Conservation (phyloP, 768 basidiomycete genomes). For the Russula compacta region DNA sequence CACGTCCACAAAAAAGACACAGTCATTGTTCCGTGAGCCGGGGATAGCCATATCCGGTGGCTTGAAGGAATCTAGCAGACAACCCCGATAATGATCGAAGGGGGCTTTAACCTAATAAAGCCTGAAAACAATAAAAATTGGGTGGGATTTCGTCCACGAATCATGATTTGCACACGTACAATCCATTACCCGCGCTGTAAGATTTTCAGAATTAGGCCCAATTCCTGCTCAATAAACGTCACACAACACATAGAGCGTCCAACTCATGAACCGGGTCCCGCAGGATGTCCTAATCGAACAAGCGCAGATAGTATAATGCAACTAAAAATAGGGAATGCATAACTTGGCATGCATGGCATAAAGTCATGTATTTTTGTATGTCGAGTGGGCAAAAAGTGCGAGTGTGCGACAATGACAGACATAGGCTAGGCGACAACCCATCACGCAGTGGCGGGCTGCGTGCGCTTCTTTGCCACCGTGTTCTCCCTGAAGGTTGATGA, state of each 20-base stretch:
- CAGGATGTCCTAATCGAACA: background rate
- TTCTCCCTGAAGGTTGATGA: conserved; percentile 55
- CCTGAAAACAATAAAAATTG: background rate
- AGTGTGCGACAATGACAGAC: conserved; percentile 12
- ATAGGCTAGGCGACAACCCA: conserved; percentile 19
- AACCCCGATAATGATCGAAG: conserved; percentile 6
- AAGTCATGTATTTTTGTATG: conserved; percentile 27
- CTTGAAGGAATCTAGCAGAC: background rate
- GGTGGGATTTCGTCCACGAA: background rate
- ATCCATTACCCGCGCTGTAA: background rate
- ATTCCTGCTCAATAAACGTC: background rate
- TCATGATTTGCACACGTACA: background rate
- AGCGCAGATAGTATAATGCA: background rate
- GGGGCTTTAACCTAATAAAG: background rate
- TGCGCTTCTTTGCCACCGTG: conserved; percentile 80
- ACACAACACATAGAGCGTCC: background rate
- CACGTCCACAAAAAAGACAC: conserved; percentile 7
- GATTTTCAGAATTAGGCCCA: background rate
- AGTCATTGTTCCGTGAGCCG: conserved; percentile 14
- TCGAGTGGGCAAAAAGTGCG: conserved; percentile 16
- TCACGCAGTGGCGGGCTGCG: conserved; percentile 45
- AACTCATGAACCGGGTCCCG: background rate
- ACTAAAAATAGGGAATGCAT: background rate
- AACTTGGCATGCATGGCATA: conserved; percentile 19
- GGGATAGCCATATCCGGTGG: conserved; percentile 3